Conservation (phyloP, 129 eudicot species). For the Scalesia atractyloides region DNA sequence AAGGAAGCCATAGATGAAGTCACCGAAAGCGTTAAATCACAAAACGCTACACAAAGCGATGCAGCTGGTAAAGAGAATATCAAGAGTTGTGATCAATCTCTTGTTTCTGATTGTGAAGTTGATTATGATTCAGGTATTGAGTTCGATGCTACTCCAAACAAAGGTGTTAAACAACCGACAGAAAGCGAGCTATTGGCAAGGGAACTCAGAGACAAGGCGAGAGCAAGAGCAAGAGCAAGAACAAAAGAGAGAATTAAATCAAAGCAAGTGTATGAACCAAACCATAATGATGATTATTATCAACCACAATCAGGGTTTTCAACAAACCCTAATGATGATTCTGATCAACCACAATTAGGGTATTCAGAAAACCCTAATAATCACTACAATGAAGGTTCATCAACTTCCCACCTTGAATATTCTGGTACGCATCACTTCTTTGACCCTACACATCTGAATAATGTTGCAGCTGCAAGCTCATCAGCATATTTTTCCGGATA, state of each 20-base stretch:
- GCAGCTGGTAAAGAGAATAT: constrained; percentile 15
- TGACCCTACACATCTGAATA: constrained; percentile 28
- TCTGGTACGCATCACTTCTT: constrained; percentile 31
- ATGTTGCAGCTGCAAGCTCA: constrained; percentile 18
- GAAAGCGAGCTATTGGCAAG: constrained; percentile 28
- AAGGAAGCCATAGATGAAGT: constrained; percentile 55
- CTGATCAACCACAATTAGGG: constrained; percentile 36
- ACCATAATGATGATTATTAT: constrained; percentile 32
- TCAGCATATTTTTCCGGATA: constrained; percentile 26
- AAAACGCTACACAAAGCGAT: constrained; percentile 27
- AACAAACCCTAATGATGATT: constrained; percentile 38
- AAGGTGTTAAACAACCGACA: constrained; percentile 13
- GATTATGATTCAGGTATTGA: constrained; percentile 16
- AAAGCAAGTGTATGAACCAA: constrained; percentile 11
- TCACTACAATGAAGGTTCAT: constrained; percentile 24
- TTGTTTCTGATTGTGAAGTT: constrained; percentile 15
- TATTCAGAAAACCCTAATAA: constrained; percentile 41
- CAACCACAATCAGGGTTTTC: constrained; percentile 37
- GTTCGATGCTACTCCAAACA: constrained; percentile 4
- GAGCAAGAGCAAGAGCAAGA: constrained; percentile 63
- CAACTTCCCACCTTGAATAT: constrained; percentile 34
- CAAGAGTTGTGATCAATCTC: constrained; percentile 26
- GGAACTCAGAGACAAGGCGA: constrained; percentile 51
- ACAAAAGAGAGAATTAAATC: constrained; percentile 48
- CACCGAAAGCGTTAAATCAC: constrained; percentile 23